Conservation (phyloP, 495 filamentous ascomycete genomes). For the Trichoderma orchidacearum region DNA sequence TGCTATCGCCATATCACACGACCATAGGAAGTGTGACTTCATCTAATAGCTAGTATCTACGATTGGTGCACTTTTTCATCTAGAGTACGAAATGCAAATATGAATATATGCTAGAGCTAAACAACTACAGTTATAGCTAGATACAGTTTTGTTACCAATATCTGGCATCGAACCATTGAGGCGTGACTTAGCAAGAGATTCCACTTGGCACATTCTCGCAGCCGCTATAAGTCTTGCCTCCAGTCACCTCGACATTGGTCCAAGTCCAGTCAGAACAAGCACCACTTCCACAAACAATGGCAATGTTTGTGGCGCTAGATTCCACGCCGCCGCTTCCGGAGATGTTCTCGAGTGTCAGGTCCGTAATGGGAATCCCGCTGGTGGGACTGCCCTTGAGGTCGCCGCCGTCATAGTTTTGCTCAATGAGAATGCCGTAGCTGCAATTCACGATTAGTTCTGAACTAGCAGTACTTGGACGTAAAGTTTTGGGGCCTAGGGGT, state of each 20-base stretch:
- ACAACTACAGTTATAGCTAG: too few relatives aligned
- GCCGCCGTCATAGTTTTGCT: constrained; percentile 50
- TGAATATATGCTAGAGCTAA: too few relatives aligned
- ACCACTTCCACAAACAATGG: constrained; percentile 39
- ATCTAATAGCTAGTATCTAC: too few relatives aligned
- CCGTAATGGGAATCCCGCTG: constrained; percentile 46
- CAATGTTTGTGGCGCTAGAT: constrained; percentile 25
- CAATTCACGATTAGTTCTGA: neutral
- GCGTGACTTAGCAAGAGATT: neutral
- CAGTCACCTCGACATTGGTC: constrained; percentile 27
- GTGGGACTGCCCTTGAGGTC: constrained; percentile 43
- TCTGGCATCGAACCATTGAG: too few relatives aligned
- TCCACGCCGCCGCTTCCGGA: constrained; percentile 21
- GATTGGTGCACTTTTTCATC: too few relatives aligned
- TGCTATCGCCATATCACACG: too few relatives aligned
- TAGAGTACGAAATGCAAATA: too few relatives aligned
- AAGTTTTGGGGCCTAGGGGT: neutral
- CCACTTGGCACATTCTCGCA: constrained; percentile 11
- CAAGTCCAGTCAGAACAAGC: constrained; percentile 37
- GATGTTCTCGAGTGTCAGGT: constrained; percentile 34
- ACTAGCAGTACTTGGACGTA: neutral
- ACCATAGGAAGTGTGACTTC: too few relatives aligned
- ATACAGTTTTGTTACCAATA: too few relatives aligned
- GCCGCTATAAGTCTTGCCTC: constrained; percentile 21
- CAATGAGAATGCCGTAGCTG: constrained; percentile 40